Evolutionary conservation across 169 alveolate species (phyloP), one percentile per base, ranked within the genome.

Genomic region (Plasmodium falciparum): DNA sequence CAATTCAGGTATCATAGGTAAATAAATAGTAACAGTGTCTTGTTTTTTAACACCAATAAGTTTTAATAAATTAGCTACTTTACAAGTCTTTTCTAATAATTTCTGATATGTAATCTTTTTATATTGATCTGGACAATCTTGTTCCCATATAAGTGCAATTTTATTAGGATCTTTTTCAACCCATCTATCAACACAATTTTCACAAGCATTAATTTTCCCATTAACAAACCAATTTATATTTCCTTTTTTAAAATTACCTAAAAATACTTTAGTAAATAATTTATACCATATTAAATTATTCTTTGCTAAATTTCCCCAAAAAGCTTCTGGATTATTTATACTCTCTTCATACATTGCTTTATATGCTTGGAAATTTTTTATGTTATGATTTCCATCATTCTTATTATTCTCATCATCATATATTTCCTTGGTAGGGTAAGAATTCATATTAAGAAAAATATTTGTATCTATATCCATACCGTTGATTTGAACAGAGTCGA

Each of bases 1-100:
- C 12, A 97, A 92, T 85, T 97, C 99, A 29, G 99, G 99, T 0
- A 97, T 96, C 98, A 97, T 97, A 17, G 99, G 99, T 97, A 98
- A 96, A 95, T 98, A 98, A 78, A 98, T 97, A 22, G 98, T 96
- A 2, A 98, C 99, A 74, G 97, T 92, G 91, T 98, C 99, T 58
- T 99, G 99, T 90, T 97, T 98, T 29, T 93, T 83, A 33, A 98
- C 98, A 12, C 99, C 99, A 70, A 94, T 90, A n/a, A 95, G 71
- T 72, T 95, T 93, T 45, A 98, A 94, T 76, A 97, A 97, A 65
- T 97, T 96, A 3, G 99, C 98, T 74, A 97, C 94, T 86, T 95
- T 95, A 70, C 98, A 96, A 1, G 95, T 95, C 54, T 86, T 89
- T 59, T 95, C 91, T 49, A 90, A 94, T 54, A 97, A 94, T 88